These are phyloP conservation scores for Scedosporium aurantiacum DNA, from an alignment of 2,329 filamentous ascomycete species.

Conservation along the genomic window DNA sequence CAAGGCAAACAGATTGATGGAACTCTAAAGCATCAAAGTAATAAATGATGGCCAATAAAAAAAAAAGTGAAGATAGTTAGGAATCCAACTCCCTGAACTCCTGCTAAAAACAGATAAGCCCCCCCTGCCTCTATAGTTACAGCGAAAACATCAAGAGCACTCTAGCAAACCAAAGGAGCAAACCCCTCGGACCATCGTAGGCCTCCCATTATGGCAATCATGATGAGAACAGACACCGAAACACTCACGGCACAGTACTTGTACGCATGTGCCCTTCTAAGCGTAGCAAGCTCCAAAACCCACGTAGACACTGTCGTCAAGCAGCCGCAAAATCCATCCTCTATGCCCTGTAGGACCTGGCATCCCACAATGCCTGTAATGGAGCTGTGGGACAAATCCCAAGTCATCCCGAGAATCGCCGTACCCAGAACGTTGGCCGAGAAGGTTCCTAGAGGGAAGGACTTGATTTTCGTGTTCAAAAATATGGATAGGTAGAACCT, in stretches of 20 bases:
- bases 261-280: slow-evolving; percentile 49
- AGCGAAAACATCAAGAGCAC: neutral
- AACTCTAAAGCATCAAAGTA: too few species aligned
- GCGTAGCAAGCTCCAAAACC: slow-evolving; percentile 46
- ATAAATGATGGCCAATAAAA: too few species aligned
- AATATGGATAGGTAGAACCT: slow-evolving; percentile 62
- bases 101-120: too few species aligned
- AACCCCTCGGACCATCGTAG: slow-evolving; percentile 57
- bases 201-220: slow-evolving; percentile 65
- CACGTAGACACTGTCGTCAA: slow-evolving; percentile 58
- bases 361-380: slow-evolving; percentile 49
- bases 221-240: slow-evolving; percentile 39
- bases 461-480: slow-evolving; percentile 55
- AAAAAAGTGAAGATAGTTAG: too few species aligned
- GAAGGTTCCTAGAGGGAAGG: slow-evolving; percentile 82
- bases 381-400: slow-evolving; percentile 62
- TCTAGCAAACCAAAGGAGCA: neutral
- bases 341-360: slow-evolving; percentile 54
- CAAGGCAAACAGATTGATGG: too few species aligned
- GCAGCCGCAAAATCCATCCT: slow-evolving; percentile 59
- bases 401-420: slow-evolving; percentile 61
- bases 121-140: neutral
- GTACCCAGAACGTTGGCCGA: slow-evolving; percentile 70
- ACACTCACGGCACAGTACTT: slow-evolving; percentile 56
- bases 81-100: too few species aligned